Base-by-base conservation (phyloP, 2,329 filamentous ascomycete genomes). In the Cadophora malorum region DNA sequence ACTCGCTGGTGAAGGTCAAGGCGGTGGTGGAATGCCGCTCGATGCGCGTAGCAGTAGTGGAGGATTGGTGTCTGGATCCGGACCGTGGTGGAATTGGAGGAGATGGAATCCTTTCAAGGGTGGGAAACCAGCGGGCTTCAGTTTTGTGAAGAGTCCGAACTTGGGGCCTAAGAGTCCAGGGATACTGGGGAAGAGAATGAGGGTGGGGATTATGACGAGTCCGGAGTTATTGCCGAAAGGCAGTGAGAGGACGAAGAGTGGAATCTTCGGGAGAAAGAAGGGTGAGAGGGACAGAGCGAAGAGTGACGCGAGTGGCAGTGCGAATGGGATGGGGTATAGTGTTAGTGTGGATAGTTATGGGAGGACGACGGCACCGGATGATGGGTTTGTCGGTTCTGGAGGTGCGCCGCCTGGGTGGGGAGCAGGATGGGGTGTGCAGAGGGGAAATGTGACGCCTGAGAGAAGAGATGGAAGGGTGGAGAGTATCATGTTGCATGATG, bases 1-100 rank as follows among this genome's bases (percentile, higher is more conserved):
- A 71, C 80, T 93, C n/a, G 86, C 89, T 3, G 90, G 89, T 5
- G 90, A 93, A 77, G 41, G 41, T 45, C 41, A 16, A 45, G 41
- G 41, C 4, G 41, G 41, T 3, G 14, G 41, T 45, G n/a, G 8
- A 4, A 31, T 61, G 58, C 45, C 58, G 21, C 58, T 61, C n/a
- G 58, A 61, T 61, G 5, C 58, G 12, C 58, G n/a, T 3, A 49
- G 25, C n/a, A 38, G 38, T 21, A 47, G 35, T 31, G 66, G 66
- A 0, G 60, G 35, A 4, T 9, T 67, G 6, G 31, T 23, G 8
- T 14, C 63, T 8, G 53, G 55, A 2, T 9, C 60, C 16, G 65
- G 69, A 8, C 55, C 60, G 35, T 4, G 25, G 1, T 70, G 67
- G 66, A 63, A 55, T 4, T 61, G 58, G 66, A 19, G 25, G 2